Percentiles rank a stretch among this genome's conserved stretches.
Conservation (phyloP, 257 asterid genomes). For the Solanum sitiens region DNA sequence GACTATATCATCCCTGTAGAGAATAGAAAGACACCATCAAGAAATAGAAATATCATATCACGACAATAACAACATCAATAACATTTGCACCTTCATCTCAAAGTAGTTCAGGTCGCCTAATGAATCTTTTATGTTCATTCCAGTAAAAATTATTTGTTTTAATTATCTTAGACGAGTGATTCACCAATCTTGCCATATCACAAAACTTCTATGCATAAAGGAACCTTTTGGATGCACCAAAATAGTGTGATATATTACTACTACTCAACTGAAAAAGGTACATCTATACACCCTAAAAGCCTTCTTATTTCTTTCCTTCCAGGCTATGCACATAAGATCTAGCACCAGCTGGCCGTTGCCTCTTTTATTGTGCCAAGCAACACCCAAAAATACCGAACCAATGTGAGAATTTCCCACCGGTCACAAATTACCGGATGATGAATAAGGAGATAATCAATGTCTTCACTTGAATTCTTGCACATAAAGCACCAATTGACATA, state of each 20-base stretch:
- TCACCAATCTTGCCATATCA: not conserved
- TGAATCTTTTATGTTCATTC: not conserved
- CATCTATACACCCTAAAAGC: not conserved
- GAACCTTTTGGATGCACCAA: not conserved
- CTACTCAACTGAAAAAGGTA: not conserved
- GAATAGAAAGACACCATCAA: not conserved
- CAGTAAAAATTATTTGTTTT: not conserved
- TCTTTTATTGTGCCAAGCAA: not conserved
- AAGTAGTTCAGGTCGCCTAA: not conserved
- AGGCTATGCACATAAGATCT: not conserved
- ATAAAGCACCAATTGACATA: not conserved
- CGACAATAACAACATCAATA: not conserved
- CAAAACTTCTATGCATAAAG: not conserved
- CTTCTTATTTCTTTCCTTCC: not conserved
- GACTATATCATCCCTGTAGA: conserved; percentile 76
- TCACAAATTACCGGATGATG: not conserved
- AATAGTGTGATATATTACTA: not conserved
- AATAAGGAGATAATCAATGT: not conserved
- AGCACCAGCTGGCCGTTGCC: not conserved
- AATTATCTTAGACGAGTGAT: not conserved
- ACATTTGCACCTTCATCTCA: not conserved
- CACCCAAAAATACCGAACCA: not conserved
- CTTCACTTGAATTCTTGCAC: not conserved
- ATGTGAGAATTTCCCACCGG: not conserved
- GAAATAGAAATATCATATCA: not conserved